phyloP scores from a whole-genome alignment of 768 basidiomycete genomes.

The Coprinopsis sp. region DNA sequence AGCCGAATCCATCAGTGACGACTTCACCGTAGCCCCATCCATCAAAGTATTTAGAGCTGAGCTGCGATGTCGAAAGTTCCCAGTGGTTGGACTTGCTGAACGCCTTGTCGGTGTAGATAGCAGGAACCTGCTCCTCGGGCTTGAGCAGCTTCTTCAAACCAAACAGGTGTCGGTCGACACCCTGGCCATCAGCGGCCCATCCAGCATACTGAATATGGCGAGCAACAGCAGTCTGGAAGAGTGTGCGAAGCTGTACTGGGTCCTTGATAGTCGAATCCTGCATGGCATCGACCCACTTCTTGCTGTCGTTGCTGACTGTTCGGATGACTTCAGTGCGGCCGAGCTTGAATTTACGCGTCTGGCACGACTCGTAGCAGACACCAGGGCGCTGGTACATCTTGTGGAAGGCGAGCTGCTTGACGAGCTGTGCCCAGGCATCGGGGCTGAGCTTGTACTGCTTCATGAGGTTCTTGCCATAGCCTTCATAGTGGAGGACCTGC shows the following conservation, averaged over 20 bases:
- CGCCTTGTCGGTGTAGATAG: constrained; percentile 69
- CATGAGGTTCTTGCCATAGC: constrained; percentile 84
- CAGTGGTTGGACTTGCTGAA: constrained; percentile 75
- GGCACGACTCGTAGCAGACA: constrained; percentile 89
- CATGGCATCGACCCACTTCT: constrained; percentile 91
- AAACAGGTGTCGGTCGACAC: constrained; percentile 93
- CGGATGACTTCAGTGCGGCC: constrained; percentile 97
- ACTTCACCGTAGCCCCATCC: constrained; percentile 99
- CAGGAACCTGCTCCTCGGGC: constrained; percentile 68
- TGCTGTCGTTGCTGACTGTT: constrained; percentile 75
- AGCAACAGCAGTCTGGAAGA: constrained; percentile 73
- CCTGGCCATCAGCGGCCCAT: constrained; percentile 92
- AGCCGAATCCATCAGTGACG: constrained; percentile 86
- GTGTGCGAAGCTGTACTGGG: constrained; percentile 44
- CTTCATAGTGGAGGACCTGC: constrained; percentile 77
- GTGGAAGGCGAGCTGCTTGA: constrained; percentile 94
- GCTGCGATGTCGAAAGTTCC: constrained; percentile 89
- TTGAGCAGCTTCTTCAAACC: constrained; percentile 80
- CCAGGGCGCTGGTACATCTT: constrained; percentile 75
- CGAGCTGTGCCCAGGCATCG: constrained; percentile 92
- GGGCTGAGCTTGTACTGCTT: constrained; percentile 82
- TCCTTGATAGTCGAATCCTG: constrained; percentile 41
- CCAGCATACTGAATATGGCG: constrained; percentile 83
- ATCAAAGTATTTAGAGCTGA: constrained; percentile 76
- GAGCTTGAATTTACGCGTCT: constrained; percentile 86